Conservation (phyloP, 2,329 filamentous ascomycete species). For the Aaosphaeria arxii region DNA sequence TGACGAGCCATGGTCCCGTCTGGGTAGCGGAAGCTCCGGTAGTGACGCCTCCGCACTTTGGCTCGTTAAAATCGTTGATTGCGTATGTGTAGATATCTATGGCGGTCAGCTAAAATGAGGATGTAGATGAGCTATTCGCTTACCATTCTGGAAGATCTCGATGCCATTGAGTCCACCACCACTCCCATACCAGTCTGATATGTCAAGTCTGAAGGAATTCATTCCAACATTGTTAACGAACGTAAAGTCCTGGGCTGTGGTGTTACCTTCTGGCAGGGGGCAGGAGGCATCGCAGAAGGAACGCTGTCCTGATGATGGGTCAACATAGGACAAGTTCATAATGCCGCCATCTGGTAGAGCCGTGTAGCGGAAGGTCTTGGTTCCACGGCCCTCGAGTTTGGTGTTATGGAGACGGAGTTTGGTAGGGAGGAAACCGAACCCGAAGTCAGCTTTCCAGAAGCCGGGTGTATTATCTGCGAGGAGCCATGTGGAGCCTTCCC, state of each 20-base stretch:
- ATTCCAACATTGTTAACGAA: constrained; percentile 93
- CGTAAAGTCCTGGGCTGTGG: constrained; percentile 80
- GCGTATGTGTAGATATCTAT: constrained; percentile 79
- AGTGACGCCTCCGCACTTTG: constrained; percentile 66
- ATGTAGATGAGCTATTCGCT: constrained; percentile 1
- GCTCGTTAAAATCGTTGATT: constrained; percentile 84
- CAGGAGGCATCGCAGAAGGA: constrained; percentile 77
- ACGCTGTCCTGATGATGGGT: constrained; percentile 64
- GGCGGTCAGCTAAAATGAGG: constrained; percentile 4
- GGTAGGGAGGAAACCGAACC: constrained; percentile 81
- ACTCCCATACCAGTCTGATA: constrained; percentile 80
- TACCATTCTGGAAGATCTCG: constrained; percentile 75
- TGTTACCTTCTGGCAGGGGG: constrained; percentile 69
- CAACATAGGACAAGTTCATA: constrained; percentile 91
- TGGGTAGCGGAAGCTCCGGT: constrained; percentile 62
- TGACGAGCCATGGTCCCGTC: constrained; percentile 72
- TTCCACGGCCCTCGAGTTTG: constrained; percentile 76
- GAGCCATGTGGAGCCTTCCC: constrained; percentile 77
- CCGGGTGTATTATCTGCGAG: constrained; percentile 72
- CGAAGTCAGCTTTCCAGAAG: constrained; percentile 79
- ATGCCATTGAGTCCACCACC: constrained; percentile 85
- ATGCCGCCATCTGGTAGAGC: constrained; percentile 86
- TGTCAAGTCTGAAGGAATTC: constrained; percentile 79
- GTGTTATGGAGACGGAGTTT: constrained; percentile 89
- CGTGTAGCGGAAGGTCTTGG: constrained; percentile 82